These are phyloP conservation scores for Actinidia polygama DNA, from an alignment of 179 eudicot species.

Conservation along the genomic window DNA sequence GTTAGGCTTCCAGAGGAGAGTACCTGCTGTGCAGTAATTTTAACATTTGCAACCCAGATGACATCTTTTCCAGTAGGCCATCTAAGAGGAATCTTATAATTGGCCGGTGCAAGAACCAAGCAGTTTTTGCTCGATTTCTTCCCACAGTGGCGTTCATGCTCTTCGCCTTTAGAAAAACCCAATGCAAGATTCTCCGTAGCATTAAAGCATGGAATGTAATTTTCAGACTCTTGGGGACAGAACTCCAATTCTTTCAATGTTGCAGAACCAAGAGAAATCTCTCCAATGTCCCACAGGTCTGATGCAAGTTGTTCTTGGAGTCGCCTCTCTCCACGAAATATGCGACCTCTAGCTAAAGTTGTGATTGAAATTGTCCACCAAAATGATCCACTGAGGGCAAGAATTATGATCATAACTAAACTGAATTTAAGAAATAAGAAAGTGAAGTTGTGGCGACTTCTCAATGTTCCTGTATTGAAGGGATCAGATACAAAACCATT, in stretches of 20 bases:
- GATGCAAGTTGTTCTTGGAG: conserved; percentile 89
- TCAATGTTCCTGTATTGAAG: conserved; percentile 39
- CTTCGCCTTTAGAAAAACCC: conserved; percentile 56
- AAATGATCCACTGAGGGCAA: conserved; percentile 81
- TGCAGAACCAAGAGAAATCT: conserved; percentile 72
- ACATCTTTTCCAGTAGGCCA: conserved; percentile 99
- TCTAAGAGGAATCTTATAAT: conserved; percentile 82
- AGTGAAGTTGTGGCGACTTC: conserved; percentile 66
- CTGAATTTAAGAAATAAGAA: conserved; percentile 68
- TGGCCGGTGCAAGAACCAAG: conserved; percentile 71
- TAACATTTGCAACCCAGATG: conserved; percentile 94
- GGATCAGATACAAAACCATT: conserved; percentile 67
- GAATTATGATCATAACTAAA: conserved; percentile 69
- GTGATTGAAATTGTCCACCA: conserved; percentile 93
- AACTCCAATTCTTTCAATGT: conserved; percentile 75
- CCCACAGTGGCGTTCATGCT: conserved; percentile 69
- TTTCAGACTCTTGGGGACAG: conserved; percentile 70
- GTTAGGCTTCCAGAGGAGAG: conserved; percentile 97
- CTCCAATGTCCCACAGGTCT: conserved; percentile 83
- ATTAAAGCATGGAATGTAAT: conserved; percentile 87
- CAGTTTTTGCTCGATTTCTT: conserved; percentile 49
- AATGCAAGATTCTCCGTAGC: conserved; percentile 63
- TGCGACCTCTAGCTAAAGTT: conserved; percentile 68
- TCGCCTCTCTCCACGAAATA: conserved; percentile 69
- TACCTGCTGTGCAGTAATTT: conserved; percentile 93